Evolutionary conservation across 371 early-diverging fungal species (phyloP).

Genomic region (Basidiobolus heterosporus): DNA sequence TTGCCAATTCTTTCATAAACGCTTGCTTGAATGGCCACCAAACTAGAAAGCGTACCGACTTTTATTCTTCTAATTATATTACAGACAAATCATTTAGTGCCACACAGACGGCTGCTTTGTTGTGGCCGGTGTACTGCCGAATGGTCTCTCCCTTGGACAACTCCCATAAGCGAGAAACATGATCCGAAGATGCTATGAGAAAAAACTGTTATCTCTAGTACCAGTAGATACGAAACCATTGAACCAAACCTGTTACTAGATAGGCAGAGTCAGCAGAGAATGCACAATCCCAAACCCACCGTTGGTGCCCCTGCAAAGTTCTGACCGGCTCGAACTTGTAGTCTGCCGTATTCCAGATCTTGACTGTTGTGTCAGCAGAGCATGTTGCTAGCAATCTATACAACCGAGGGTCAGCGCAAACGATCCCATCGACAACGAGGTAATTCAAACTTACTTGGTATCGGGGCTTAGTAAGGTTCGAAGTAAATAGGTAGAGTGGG

Average conservation of each 20-base stretch:
- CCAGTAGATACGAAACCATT: neutral
- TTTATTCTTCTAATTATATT: no score
- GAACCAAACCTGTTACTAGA: slow-evolving; percentile 50
- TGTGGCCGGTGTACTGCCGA: slow-evolving; percentile 78
- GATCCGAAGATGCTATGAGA: slow-evolving; percentile 61
- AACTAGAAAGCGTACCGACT: no score
- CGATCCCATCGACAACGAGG: neutral
- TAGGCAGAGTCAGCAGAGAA: slow-evolving; percentile 86
- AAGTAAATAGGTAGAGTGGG: slow-evolving; percentile 68
- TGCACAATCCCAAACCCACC: slow-evolving; percentile 91
- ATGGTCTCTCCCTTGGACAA: slow-evolving; percentile 65
- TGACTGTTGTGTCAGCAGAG: slow-evolving; percentile 70
- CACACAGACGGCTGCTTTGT: slow-evolving; percentile 80
- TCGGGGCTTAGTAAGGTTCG: slow-evolving; percentile 72
- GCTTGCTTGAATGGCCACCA: no score
- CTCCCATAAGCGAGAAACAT: slow-evolving; percentile 77
- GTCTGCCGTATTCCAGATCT: slow-evolving; percentile 46
- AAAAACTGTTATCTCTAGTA: neutral
- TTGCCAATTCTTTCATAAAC: no score
- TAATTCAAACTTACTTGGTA: slow-evolving; percentile 30
- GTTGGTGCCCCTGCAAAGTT: slow-evolving; percentile 65
- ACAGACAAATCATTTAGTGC: slow-evolving; percentile 67
- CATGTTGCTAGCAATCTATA: slow-evolving; percentile 62
- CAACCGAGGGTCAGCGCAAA: neutral
- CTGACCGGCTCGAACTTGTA: slow-evolving; percentile 45